A percentile compares a stretch with the other conserved stretches of the same genome.
Conservation (phyloP, 805 yeast species). For the Candida railenensis region DNA sequence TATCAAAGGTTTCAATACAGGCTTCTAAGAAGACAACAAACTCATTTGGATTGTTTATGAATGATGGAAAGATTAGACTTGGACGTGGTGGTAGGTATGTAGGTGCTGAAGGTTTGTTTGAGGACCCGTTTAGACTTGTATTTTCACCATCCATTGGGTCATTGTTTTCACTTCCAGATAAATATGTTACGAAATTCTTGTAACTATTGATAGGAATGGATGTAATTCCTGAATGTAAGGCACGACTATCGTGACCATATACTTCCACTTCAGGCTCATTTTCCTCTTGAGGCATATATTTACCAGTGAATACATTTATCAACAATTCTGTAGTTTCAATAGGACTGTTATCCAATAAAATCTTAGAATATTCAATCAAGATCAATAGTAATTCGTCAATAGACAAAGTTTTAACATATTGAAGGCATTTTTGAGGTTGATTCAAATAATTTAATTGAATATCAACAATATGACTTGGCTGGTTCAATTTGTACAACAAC, state of each 20-base stretch:
- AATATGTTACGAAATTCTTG: constrained; percentile 28
- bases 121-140: constrained; percentile 7
- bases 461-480: constrained; percentile 72
- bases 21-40: constrained; percentile 94
- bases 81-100: constrained; percentile 93
- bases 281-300: constrained; percentile 49
- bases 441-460: constrained; percentile 67
- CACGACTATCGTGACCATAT: constrained; percentile 9
- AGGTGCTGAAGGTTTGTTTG: constrained; percentile 30
- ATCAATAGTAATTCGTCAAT: constrained; percentile 78
- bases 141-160: constrained; percentile 10
- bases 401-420: constrained; percentile 63
- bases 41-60: constrained; percentile 80
- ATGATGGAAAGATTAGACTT: constrained; percentile 79
- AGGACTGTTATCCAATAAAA: constrained; percentile 65
- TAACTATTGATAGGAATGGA: constrained; percentile 27
- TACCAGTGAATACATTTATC: constrained; percentile 87
- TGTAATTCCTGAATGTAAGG: constrained; percentile 9
- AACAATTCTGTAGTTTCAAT: constrained; percentile 78
- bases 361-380: constrained; percentile 63
- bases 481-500: constrained; percentile 68
- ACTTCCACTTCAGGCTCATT: constrained; percentile 5
- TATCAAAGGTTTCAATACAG: constrained; percentile 73
- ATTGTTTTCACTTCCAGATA: constrained; percentile 16
- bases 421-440: constrained; percentile 58